These are phyloP conservation scores for Tinospora cordifolia DNA, from an alignment of 164 flowering plant species.

Conservation along the genomic window DNA sequence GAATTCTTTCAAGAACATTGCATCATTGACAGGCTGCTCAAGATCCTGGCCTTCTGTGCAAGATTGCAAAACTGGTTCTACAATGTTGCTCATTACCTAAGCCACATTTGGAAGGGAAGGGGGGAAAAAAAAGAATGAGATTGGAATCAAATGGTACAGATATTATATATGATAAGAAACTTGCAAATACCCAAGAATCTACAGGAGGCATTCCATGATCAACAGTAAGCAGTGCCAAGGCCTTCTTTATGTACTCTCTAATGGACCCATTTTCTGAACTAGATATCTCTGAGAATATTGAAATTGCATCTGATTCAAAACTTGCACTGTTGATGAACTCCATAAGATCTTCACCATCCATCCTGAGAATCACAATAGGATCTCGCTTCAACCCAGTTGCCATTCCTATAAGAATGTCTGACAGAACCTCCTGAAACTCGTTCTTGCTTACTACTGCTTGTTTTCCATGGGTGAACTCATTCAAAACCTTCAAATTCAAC, in stretches of 20 bases:
- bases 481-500: conserved; percentile 48
- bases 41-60: conserved; percentile 12
- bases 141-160: background rate
- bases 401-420: conserved; percentile 79
- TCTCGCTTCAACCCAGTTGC: conserved; percentile 88
- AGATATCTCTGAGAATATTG: conserved; percentile 46
- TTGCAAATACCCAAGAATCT: conserved; percentile 68
- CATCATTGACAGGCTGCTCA: conserved; percentile 41
- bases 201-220: conserved; percentile 95
- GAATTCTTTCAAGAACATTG: conserved; percentile 51
- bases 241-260: conserved; percentile 40
- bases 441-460: conserved; percentile 64
- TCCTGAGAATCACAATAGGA: conserved; percentile 85
- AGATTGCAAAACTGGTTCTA: conserved; percentile 61
- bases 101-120: background rate
- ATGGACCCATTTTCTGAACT: conserved; percentile 30
- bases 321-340: conserved; percentile 58
- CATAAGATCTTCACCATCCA: conserved; percentile 80
- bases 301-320: conserved; percentile 51
- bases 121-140: background rate
- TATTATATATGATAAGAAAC: too few species aligned
- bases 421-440: conserved; percentile 68
- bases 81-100: conserved; percentile 63
- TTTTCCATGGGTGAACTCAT: conserved; percentile 74
- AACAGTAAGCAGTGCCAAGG: conserved; percentile 57